Evolutionary conservation across 164 flowering plant genomes (phyloP), one percentile per base, ranked within the genome.

Genomic region (Magnolia kwangsiensis): DNA sequence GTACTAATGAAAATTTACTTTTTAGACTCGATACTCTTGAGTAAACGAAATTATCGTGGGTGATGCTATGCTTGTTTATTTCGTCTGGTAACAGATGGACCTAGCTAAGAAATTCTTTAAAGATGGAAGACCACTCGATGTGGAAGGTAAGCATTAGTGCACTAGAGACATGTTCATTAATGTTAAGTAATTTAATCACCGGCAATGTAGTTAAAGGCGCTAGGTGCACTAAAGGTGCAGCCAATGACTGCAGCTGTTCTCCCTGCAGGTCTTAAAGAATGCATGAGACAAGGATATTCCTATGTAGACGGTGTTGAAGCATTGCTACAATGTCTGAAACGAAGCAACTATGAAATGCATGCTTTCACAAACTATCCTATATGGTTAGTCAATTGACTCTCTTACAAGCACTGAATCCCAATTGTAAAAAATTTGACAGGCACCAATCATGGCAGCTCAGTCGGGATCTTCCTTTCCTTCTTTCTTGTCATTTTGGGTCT

Each of bases 351-450:
- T 69, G 94, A 96, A 81, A 90, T 96, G 84, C 99, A 96, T 86
- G 93, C 99, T 78, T 89, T 87, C 77, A 94, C 99, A 75, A 96
- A 96, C 81, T 96, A 96, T 76, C 98, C 99, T 20, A 82, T 80
- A 78, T 96, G 99, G 99, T 96, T 81, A 75, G 81, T 50, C 37
- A n/a, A 19, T n/a, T n/a, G n/a, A 5, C 50, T 23, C 50, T 55
- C 18, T 18, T 68, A 24, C 50, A 61, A 76, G 29, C 18, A 8
- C 16, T 55, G 13, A 11, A 55, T 55, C 16, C 45, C 61, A 55
- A 55, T 55, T 55, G 4, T 55, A 10, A 11, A 55, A 55, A 11
- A 11, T 9, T 55, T 55, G 18, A 16, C 13, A 55, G 13, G 61
- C 16, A 55, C 6, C 7, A 37, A 37, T 37, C 7, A 5, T 0